Conservation (phyloP, 257 asterid genomes). For the Solanum bulbocastanum region DNA sequence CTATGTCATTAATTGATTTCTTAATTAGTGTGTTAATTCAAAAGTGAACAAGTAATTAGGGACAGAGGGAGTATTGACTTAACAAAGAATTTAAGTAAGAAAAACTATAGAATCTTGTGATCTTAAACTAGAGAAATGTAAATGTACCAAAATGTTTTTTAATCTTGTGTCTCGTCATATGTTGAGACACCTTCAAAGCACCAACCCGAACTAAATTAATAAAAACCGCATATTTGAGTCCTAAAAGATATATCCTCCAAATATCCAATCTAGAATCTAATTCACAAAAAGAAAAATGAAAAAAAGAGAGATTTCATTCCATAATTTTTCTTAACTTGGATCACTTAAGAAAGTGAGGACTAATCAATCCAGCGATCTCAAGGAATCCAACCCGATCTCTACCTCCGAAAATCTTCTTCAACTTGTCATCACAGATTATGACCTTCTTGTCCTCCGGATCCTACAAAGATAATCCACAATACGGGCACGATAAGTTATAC, state of each 20-base stretch:
- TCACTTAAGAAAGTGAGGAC: conserved; percentile 65
- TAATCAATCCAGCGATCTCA: conserved; percentile 79
- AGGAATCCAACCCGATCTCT: conserved; percentile 80
- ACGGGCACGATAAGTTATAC: neutral
- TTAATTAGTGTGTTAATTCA: too few relatives aligned
- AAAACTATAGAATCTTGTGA: neutral
- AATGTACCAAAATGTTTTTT: neutral
- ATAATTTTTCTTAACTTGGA: neutral
- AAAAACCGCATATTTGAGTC: neutral
- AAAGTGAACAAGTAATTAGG: too few relatives aligned
- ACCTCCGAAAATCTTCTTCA: conserved; percentile 62
- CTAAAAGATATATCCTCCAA: neutral
- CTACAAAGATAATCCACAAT: conserved; percentile 14
- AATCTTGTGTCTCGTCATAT: neutral
- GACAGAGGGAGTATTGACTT: neutral
- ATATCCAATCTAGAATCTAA: neutral
- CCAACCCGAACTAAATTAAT: neutral
- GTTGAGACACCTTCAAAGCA: neutral
- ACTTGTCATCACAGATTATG: conserved; percentile 79
- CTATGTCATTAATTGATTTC: too few relatives aligned
- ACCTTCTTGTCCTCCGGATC: conserved; percentile 79
- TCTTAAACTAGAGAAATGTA: too few relatives aligned
- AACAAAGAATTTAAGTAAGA: neutral
- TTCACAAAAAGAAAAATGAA: neutral
- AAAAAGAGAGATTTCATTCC: neutral